Percentiles rank a stretch among this genome's conserved stretches.
Evolutionary conservation across 495 filamentous ascomycete species (phyloP).

Genomic region (Hypoxylon perforatum): DNA sequence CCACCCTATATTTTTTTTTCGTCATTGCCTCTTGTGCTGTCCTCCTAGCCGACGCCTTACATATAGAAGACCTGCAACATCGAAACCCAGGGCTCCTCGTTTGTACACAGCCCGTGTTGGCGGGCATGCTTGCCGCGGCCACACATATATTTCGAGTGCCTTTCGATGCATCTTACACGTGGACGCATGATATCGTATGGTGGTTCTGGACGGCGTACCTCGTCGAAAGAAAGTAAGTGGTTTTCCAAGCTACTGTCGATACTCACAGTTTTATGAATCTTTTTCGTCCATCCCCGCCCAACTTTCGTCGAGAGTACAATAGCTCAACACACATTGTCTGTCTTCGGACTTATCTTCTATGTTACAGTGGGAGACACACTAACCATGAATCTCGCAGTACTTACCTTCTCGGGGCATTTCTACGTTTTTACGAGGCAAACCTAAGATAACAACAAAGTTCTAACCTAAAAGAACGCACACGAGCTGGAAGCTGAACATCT

Average conservation of each 20-base stretch:
- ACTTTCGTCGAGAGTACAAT: too few species aligned
- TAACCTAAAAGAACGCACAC: too few species aligned
- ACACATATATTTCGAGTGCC: not conserved
- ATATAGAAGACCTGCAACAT: not conserved
- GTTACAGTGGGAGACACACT: not conserved
- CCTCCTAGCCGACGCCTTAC: not conserved
- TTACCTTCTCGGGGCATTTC: not conserved
- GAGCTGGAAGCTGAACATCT: too few species aligned
- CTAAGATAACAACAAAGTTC: too few species aligned
- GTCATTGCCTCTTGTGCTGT: not conserved
- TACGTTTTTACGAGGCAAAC: too few species aligned
- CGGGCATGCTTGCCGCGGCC: not conserved
- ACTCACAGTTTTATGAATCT: not conserved
- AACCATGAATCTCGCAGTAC: not conserved
- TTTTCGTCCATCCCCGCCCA: too few species aligned
- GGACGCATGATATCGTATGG: not conserved
- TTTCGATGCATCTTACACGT: not conserved
- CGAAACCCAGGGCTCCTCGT: not conserved
- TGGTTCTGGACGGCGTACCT: not conserved
- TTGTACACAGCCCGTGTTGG: not conserved
- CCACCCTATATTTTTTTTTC: not conserved
- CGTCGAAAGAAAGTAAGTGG: not conserved
- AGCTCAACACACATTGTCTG: too few species aligned
- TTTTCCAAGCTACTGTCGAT: not conserved
- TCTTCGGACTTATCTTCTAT: not conserved